Evolutionary conservation across 768 basidiomycete species (phyloP).

Genomic region (Chalciporus pseudorubinellus): DNA sequence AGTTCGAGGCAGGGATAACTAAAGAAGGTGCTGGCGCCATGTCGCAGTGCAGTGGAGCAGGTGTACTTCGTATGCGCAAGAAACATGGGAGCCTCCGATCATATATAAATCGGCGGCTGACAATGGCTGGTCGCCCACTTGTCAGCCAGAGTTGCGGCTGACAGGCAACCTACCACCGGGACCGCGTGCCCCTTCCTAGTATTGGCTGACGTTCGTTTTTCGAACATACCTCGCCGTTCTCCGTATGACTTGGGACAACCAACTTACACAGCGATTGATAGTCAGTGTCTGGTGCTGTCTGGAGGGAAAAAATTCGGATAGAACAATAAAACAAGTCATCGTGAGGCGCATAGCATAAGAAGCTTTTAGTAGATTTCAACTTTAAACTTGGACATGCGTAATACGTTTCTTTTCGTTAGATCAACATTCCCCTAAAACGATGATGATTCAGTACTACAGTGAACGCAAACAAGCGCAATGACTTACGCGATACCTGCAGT

Average conservation of each 20-base stretch:
- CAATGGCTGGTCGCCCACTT: constrained; percentile 2
- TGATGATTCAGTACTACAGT: constrained; percentile 15
- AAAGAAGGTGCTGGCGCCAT: constrained; percentile 23
- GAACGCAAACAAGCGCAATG: neutral
- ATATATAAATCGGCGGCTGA: constrained; percentile 31
- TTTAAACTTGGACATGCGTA: neutral
- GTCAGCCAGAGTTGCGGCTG: constrained; percentile 26
- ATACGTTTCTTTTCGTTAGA: constrained; percentile 33
- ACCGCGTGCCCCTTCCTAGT: too few species aligned
- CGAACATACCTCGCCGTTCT: neutral
- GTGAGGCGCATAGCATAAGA: neutral
- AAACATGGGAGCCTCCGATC: constrained; percentile 4
- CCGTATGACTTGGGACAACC: neutral
- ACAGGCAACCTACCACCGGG: neutral
- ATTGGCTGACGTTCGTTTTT: neutral
- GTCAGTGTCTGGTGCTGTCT: neutral
- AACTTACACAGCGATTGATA: neutral
- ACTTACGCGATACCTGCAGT: constrained; percentile 55
- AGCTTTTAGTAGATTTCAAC: too few species aligned
- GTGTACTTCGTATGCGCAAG: neutral
- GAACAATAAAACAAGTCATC: neutral
- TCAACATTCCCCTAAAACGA: constrained; percentile 44
- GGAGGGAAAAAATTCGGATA: neutral
- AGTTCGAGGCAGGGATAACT: constrained; percentile 1
- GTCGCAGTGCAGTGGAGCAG: neutral